A percentile compares a stretch with the other conserved stretches of the same genome.
phyloP scores from a whole-genome alignment of 345 rosid species.

The Salix dunnii region DNA sequence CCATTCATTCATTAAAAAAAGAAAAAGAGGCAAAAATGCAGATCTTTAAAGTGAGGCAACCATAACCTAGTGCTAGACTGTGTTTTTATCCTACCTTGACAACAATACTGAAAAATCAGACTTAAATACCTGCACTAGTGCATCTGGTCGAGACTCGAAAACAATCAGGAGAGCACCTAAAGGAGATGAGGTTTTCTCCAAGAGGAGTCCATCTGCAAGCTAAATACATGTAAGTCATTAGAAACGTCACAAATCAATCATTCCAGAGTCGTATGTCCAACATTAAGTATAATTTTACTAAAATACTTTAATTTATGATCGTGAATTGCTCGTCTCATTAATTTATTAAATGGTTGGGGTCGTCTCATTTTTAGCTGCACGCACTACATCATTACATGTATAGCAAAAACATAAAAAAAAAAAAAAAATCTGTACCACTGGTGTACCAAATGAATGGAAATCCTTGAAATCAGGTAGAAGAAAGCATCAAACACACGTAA shows the following conservation, averaged over 20 bases:
- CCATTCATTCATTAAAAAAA: too few species aligned
- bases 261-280: neutral
- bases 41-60: too few species aligned
- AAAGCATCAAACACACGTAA: neutral
- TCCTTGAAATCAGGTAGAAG: neutral
- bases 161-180: constrained; percentile 94
- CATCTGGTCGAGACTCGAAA: constrained; percentile 97
- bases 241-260: constrained; percentile 4
- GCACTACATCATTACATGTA: neutral
- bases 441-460: constrained; percentile 2
- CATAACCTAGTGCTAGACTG: too few species aligned
- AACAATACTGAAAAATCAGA: neutral
- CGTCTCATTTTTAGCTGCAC: neutral
- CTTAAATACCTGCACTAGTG: constrained; percentile 78
- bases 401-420: neutral
- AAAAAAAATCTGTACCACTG: neutral
- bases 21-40: too few species aligned
- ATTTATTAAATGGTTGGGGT: neutral
- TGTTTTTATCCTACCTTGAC: too few species aligned
- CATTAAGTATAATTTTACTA: neutral
- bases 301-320: neutral
- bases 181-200: constrained; percentile 95
- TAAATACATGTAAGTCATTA: constrained; percentile 31
- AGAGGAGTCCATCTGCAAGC: constrained; percentile 89
- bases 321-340: neutral